Conservation (phyloP, 148 eudicot genomes). For the Oxyria digyna region DNA sequence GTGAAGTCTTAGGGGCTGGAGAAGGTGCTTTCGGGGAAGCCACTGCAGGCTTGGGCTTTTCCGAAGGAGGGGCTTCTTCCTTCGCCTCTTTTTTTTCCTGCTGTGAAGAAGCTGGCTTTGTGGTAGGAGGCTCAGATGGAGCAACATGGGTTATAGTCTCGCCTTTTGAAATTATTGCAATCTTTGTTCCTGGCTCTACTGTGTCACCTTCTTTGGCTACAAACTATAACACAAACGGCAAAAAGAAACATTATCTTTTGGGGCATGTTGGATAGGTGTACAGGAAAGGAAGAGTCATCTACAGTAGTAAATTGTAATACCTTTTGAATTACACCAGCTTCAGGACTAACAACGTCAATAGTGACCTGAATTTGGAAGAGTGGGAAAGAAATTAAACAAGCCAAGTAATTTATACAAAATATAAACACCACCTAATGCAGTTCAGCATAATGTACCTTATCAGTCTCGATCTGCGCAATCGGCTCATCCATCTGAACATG, state of each 20-base stretch:
- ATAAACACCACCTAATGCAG: not conserved
- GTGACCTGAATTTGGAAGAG: constrained; percentile 19
- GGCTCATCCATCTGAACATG: constrained; percentile 28
- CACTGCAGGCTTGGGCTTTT: constrained; percentile 3
- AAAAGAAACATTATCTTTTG: not conserved
- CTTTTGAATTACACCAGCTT: constrained; percentile 24
- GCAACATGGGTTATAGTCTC: constrained; percentile 15
- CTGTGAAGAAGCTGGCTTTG: constrained; percentile 7
- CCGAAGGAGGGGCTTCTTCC: not conserved
- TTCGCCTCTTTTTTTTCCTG: constrained; percentile 2
- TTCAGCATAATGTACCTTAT: constrained; percentile 17
- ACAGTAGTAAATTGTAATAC: constrained; percentile 4
- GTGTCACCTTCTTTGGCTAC: constrained; percentile 31
- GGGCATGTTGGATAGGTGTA: not conserved
- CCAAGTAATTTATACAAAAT: not conserved
- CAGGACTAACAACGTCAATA: constrained; percentile 29
- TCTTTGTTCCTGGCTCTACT: constrained; percentile 26
- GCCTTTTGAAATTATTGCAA: constrained; percentile 21
- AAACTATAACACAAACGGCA: constrained; percentile 14
- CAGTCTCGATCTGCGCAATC: constrained; percentile 34
- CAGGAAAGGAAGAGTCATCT: not conserved
- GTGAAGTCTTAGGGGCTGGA: constrained; percentile 32
- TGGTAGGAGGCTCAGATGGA: constrained; percentile 12
- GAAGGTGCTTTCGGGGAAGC: constrained; percentile 36
- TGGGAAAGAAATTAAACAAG: not conserved